phyloP scores from a whole-genome alignment of 116 monocot species.

The Cymodocea nodosa region DNA sequence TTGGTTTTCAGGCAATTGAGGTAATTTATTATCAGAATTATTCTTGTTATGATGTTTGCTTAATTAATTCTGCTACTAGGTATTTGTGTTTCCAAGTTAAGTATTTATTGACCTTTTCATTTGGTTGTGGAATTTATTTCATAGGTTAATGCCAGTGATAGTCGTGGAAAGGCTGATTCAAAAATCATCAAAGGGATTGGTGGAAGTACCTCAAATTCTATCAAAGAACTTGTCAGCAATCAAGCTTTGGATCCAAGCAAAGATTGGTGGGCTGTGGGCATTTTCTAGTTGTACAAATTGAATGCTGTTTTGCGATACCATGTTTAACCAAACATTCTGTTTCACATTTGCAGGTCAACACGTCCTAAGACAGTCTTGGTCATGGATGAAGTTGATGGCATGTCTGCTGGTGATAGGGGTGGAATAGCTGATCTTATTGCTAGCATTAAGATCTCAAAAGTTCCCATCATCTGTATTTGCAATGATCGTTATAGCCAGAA shows the following conservation, averaged over 20 bases:
- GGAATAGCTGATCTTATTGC: constrained; percentile 98
- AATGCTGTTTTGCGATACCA: not conserved
- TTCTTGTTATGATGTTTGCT: no score
- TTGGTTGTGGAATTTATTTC: constrained; percentile 3
- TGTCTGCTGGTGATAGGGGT: constrained; percentile 99
- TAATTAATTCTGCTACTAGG: no score
- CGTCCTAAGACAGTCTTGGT: constrained; percentile 70
- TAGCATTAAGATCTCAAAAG: constrained; percentile 86
- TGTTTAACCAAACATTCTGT: not conserved
- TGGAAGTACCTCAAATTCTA: constrained; percentile 79
- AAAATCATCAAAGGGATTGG: constrained; percentile 83
- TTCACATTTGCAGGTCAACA: constrained; percentile 35
- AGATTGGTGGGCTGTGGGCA: constrained; percentile 33
- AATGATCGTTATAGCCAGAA: constrained; percentile 99
- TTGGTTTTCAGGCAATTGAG: constrained; percentile 87
- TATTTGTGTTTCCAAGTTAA: no score
- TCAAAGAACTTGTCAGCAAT: constrained; percentile 90
- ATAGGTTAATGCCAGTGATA: constrained; percentile 99
- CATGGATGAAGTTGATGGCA: constrained; percentile 99
- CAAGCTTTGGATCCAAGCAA: constrained; percentile 36
- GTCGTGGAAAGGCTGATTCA: constrained; percentile 85
- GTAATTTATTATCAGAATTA: constrained; percentile 15
- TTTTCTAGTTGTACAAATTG: not conserved
- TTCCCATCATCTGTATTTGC: constrained; percentile 96
- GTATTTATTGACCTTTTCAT: not conserved